Evolutionary conservation across 1,284 basidiomycete genomes (phyloP).

Genomic region (Rhodotorula mucilaginosa): DNA sequence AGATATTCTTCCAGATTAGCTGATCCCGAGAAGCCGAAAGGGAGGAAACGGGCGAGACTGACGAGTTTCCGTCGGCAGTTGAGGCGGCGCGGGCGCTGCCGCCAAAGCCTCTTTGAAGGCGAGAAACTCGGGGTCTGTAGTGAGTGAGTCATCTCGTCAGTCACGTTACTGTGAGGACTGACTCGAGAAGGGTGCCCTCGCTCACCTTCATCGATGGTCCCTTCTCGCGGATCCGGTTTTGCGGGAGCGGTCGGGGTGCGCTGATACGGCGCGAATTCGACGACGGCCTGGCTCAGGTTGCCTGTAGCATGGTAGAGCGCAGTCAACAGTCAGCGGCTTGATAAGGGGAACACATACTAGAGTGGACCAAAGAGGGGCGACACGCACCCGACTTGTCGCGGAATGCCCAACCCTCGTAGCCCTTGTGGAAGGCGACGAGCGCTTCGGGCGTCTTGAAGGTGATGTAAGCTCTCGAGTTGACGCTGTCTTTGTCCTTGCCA

Average conservation of each 20-base stretch:
- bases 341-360: too few relatives aligned
- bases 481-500: slow-evolving; percentile 65
- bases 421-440: slow-evolving; percentile 72
- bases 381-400: slow-evolving; percentile 77
- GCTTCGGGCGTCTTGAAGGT: slow-evolving; percentile 74
- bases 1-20: too few relatives aligned
- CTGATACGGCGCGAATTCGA: slow-evolving; percentile 92
- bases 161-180: neutral
- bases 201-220: slow-evolving; percentile 72
- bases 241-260: slow-evolving; percentile 72
- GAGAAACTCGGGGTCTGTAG: slow-evolving; percentile 34
- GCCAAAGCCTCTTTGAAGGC: slow-evolving; percentile 29
- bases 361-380: too few relatives aligned
- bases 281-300: slow-evolving; percentile 78
- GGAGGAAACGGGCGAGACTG: slow-evolving; percentile 42
- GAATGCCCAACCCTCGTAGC: slow-evolving; percentile 89
- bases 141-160: neutral
- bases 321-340: too few relatives aligned
- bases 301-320: slow-evolving; percentile 55
- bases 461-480: slow-evolving; percentile 86
- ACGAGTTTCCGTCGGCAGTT: slow-evolving; percentile 63
- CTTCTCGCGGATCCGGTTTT: slow-evolving; percentile 67
- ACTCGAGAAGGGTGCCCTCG: neutral
- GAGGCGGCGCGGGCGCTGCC: slow-evolving; percentile 55
- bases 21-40: neutral